Conservation (phyloP, 75 land plant species). For the Sequoiadendron giganteum region DNA sequence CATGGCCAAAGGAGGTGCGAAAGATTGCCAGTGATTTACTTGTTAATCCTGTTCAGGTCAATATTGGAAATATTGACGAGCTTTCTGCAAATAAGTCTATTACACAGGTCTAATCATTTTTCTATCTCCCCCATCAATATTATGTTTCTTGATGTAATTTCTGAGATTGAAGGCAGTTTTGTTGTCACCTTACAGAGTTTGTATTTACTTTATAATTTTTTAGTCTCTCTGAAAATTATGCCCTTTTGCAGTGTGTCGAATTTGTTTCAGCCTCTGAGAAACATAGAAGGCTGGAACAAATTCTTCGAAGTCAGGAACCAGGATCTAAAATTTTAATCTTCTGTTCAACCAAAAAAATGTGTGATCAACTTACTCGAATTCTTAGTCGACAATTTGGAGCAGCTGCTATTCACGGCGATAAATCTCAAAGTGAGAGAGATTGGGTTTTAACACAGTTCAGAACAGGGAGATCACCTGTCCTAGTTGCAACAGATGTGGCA, state of each 20-base stretch:
- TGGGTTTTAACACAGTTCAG: conserved; percentile 83
- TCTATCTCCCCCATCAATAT: not conserved
- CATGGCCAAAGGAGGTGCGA: conserved; percentile 88
- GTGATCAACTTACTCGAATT: conserved; percentile 89
- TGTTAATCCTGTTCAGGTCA: conserved; percentile 89
- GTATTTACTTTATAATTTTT: not conserved
- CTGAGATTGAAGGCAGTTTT: not conserved
- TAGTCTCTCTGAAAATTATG: not conserved
- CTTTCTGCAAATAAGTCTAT: conserved; percentile 95
- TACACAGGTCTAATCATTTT: conserved; percentile 68
- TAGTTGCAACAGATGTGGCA: conserved; percentile 99
- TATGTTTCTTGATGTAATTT: not conserved
- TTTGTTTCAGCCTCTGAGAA: conserved; percentile 62
- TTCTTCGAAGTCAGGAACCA: conserved; percentile 81
- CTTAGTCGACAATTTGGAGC: conserved; percentile 86
- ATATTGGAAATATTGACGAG: conserved; percentile 93
- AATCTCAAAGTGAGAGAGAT: conserved; percentile 88
- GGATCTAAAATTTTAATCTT: conserved; percentile 91
- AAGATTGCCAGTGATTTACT: conserved; percentile 93
- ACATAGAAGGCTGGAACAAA: conserved; percentile 73
- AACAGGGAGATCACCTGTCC: conserved; percentile 69
- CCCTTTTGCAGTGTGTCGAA: conserved; percentile 77
- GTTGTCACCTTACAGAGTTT: not conserved
- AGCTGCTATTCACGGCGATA: conserved; percentile 96
- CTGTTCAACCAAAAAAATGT: conserved; percentile 90